Conservation (phyloP, 441 rosid species). For the Melastoma candidum region DNA sequence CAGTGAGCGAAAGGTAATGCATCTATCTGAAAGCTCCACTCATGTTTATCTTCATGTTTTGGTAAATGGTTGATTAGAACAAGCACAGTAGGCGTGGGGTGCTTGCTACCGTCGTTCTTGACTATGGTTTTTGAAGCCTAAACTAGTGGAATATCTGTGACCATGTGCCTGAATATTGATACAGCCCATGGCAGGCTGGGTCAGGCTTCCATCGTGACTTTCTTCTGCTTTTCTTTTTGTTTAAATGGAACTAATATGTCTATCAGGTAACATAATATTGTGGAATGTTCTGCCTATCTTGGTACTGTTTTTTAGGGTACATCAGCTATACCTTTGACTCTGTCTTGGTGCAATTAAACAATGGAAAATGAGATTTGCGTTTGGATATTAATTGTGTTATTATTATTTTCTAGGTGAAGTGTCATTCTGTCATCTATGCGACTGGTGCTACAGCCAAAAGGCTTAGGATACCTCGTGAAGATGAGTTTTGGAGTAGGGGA, state of each 20-base stretch:
- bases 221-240: too few species aligned
- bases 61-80: not conserved
- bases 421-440: constrained; percentile 73
- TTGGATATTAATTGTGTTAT: constrained; percentile 5
- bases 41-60: not conserved
- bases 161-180: too few species aligned
- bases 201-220: too few species aligned
- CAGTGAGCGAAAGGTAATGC: constrained; percentile 80
- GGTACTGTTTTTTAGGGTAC: too few species aligned
- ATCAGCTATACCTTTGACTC: too few species aligned
- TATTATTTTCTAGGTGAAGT: constrained; percentile 52
- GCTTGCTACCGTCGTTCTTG: not conserved
- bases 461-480: constrained; percentile 77
- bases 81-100: not conserved
- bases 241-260: too few species aligned
- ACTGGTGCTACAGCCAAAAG: constrained; percentile 95
- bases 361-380: not conserved
- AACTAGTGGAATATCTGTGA: not conserved
- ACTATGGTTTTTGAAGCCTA: too few species aligned
- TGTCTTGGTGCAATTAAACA: not conserved
- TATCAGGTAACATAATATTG: too few species aligned
- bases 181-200: too few species aligned
- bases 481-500: constrained; percentile 98
- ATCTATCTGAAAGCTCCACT: constrained; percentile 5
- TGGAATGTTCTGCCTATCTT: too few species aligned